Percentiles rank a stretch among this genome's conserved stretches.
Conservation (phyloP, 495 filamentous ascomycete genomes). For the Tuber microsphaerosporum region DNA sequence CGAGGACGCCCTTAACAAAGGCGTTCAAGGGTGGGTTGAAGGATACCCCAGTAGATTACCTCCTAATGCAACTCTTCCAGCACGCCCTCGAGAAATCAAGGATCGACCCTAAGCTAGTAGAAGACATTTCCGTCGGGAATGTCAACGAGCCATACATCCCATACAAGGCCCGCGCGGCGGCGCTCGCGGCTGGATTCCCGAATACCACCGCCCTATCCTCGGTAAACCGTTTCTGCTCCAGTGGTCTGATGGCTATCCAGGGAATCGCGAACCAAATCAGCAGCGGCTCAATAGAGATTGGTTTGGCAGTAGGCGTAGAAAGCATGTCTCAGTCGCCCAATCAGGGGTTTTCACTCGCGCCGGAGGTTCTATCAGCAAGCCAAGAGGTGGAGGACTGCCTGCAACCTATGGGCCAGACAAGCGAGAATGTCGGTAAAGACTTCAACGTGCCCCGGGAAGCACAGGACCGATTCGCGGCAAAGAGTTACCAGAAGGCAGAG, state of each 20-base stretch:
- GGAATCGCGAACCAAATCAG: constrained; percentile 87
- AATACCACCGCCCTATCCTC: constrained; percentile 73
- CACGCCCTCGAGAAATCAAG: constrained; percentile 65
- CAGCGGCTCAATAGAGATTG: constrained; percentile 72
- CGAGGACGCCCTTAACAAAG: constrained; percentile 74
- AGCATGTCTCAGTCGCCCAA: constrained; percentile 71
- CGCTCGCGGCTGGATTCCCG: constrained; percentile 87
- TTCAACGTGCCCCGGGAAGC: constrained; percentile 72
- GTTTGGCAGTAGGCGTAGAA: constrained; percentile 82
- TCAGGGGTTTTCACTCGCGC: constrained; percentile 65
- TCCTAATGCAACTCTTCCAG: constrained; percentile 54
- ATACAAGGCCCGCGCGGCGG: constrained; percentile 80
- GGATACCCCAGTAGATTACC: constrained; percentile 81
- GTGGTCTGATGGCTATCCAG: constrained; percentile 87
- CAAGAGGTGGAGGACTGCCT: constrained; percentile 79
- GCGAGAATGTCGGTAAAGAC: constrained; percentile 89
- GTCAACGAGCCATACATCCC: constrained; percentile 79
- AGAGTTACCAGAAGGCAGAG: constrained; percentile 81
- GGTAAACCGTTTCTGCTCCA: constrained; percentile 94
- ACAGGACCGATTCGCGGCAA: constrained; percentile 79
- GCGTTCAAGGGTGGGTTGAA: constrained; percentile 74
- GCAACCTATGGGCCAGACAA: constrained; percentile 96
- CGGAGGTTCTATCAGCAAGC: constrained; percentile 59
- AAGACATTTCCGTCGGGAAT: constrained; percentile 91
- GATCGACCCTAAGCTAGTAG: constrained; percentile 73